Conservation (phyloP, 2,329 filamentous ascomycete genomes). For the Sclerotinia nivalis region DNA sequence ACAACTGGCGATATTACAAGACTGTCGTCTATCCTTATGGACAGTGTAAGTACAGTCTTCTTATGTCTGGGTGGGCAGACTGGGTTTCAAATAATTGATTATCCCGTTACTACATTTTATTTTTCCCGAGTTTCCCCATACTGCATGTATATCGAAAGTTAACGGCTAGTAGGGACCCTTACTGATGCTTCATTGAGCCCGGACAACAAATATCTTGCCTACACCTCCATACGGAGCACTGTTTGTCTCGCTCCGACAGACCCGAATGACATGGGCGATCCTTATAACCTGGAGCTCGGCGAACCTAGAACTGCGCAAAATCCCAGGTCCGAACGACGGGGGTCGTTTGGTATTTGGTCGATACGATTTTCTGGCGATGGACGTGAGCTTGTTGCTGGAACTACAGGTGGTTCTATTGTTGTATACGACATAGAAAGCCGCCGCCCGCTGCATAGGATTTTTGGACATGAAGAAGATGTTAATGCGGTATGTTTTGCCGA, state of each 20-base stretch:
- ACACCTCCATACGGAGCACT: conserved; percentile 81
- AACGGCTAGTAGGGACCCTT: conserved; percentile 66
- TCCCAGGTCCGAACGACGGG: conserved; percentile 22
- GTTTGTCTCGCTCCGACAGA: conserved; percentile 89
- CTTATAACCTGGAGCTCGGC: conserved; percentile 74
- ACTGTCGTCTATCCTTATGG: conserved; percentile 82
- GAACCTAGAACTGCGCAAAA: conserved; percentile 45
- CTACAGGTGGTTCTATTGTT: conserved; percentile 74
- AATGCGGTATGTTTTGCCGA: conserved; percentile 98
- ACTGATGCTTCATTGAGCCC: conserved; percentile 90
- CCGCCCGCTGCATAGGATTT: conserved; percentile 61
- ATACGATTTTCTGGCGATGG: conserved; percentile 92
- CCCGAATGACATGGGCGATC: conserved; percentile 76
- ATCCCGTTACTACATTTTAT: background rate
- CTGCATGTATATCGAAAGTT: background rate
- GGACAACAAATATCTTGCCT: conserved; percentile 89
- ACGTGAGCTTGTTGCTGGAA: conserved; percentile 85
- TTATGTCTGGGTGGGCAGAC: background rate
- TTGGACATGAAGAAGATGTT: conserved; percentile 82
- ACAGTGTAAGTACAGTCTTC: conserved; percentile 45
- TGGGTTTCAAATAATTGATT: background rate
- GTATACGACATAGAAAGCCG: conserved; percentile 90
- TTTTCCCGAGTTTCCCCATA: background rate
- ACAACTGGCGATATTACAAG: conserved; percentile 95
- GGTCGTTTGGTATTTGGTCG: conserved; percentile 74